Percentiles rank a stretch among this genome's conserved stretches.
Evolutionary conservation across 2,329 filamentous ascomycete species (phyloP).

Genomic region (Penicillium paneum): DNA sequence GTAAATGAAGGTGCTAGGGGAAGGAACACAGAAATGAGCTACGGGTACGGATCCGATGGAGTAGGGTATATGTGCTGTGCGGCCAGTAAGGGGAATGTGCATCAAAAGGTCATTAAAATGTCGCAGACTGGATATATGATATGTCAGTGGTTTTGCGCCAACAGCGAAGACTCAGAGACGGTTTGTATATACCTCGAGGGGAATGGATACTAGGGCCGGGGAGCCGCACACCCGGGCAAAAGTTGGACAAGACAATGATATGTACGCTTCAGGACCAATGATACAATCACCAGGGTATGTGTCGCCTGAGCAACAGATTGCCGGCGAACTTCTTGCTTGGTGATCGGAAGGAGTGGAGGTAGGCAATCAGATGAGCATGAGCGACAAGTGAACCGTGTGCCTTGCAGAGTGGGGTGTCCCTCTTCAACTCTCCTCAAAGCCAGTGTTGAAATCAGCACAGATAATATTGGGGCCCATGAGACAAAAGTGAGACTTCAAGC

Average conservation of each 20-base stretch:
- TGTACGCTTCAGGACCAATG: background rate
- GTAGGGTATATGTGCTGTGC: slow-evolving; percentile 26
- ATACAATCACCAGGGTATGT: slow-evolving; percentile 4
- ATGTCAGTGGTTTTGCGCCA: slow-evolving; percentile 5
- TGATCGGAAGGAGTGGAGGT: background rate
- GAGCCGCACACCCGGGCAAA: slow-evolving; percentile 8
- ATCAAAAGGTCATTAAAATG: slow-evolving; percentile 29
- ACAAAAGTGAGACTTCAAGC: background rate
- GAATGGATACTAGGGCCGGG: background rate
- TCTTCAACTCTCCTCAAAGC: background rate
- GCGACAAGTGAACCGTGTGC: background rate
- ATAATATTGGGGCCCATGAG: background rate
- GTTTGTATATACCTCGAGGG: slow-evolving; percentile 16
- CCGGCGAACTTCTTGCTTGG: background rate
- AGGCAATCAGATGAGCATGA: background rate
- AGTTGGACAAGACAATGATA: background rate
- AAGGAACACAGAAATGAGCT: slow-evolving; percentile 12
- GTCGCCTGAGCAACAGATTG: background rate
- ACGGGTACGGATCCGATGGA: slow-evolving; percentile 14
- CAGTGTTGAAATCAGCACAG: background rate
- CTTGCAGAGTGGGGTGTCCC: slow-evolving; percentile 5
- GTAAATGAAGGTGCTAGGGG: slow-evolving; percentile 14
- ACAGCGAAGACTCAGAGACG: background rate
- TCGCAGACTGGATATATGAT: slow-evolving; percentile 7
- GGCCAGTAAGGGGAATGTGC: slow-evolving; percentile 18